Conservation (phyloP, 2,329 filamentous ascomycete species). For the Fusarium succisae region DNA sequence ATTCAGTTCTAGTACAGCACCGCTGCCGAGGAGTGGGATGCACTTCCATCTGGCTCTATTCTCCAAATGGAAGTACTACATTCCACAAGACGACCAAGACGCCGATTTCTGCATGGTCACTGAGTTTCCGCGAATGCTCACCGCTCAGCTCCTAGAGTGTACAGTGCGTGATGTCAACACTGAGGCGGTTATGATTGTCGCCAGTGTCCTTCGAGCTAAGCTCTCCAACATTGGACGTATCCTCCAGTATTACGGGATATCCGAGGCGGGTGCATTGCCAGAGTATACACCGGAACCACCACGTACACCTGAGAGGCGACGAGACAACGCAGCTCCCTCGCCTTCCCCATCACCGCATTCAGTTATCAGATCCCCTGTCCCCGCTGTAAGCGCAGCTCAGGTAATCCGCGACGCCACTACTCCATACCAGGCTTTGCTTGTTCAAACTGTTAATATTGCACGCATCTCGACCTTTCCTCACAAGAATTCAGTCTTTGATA, state of each 20-base stretch:
- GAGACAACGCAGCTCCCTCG: background rate
- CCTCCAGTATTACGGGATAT: background rate
- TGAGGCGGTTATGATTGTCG: background rate
- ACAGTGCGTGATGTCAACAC: background rate
- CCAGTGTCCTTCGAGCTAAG: background rate
- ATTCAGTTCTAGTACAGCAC: background rate
- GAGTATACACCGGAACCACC: background rate
- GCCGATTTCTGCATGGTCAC: background rate
- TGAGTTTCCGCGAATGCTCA: background rate
- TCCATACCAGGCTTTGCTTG: background rate
- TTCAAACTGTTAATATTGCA: background rate
- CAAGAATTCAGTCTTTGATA: background rate
- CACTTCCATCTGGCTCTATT: background rate
- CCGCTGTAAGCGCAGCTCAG: background rate
- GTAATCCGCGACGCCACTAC: background rate
- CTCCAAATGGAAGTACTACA: background rate
- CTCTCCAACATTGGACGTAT: background rate
- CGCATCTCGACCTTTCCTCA: background rate
- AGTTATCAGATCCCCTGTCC: background rate
- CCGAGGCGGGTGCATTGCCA: fast-evolving
- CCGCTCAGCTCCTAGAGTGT: background rate
- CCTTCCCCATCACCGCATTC: background rate
- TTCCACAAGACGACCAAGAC: background rate
- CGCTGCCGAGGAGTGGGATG: background rate
- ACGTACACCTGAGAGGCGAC: background rate